Evolutionary conservation across 495 filamentous ascomycete species (phyloP).

Genomic region (Neurospora sp.): DNA sequence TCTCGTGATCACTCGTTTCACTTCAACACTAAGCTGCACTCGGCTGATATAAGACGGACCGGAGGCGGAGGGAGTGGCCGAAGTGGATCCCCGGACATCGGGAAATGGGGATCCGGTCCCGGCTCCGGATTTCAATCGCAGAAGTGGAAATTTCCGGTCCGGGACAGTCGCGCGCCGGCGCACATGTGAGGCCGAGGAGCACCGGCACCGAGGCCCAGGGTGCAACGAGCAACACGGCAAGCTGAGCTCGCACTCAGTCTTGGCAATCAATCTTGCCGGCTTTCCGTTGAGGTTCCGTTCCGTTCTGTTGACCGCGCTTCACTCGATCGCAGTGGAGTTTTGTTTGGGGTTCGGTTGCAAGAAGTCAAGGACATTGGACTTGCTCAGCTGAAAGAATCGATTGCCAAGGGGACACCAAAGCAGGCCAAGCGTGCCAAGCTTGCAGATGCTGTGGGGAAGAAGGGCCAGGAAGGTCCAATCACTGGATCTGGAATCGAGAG

Average conservation of each 20-base stretch:
- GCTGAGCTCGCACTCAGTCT: neutral
- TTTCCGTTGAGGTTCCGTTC: neutral
- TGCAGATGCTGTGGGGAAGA: neutral
- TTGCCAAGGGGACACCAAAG: neutral
- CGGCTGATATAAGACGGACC: neutral
- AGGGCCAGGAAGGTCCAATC: neutral
- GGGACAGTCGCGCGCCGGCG: neutral
- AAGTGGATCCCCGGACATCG: neutral
- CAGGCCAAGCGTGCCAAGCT: neutral
- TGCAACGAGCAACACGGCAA: neutral
- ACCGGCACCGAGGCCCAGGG: neutral
- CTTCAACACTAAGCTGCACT: neutral
- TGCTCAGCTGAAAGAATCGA: neutral
- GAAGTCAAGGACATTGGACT: neutral
- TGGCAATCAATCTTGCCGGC: neutral
- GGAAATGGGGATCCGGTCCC: neutral
- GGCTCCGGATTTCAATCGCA: neutral
- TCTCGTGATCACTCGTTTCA: too few species aligned
- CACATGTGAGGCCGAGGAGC: neutral
- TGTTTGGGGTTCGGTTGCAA: neutral
- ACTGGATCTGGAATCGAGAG: neutral
- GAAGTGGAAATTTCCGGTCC: neutral
- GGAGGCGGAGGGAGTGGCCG: neutral
- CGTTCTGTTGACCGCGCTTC: neutral
- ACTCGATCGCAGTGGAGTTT: neutral